Base-by-base conservation (phyloP, 1,284 basidiomycete species). In the Ganoderma boninense region DNA sequence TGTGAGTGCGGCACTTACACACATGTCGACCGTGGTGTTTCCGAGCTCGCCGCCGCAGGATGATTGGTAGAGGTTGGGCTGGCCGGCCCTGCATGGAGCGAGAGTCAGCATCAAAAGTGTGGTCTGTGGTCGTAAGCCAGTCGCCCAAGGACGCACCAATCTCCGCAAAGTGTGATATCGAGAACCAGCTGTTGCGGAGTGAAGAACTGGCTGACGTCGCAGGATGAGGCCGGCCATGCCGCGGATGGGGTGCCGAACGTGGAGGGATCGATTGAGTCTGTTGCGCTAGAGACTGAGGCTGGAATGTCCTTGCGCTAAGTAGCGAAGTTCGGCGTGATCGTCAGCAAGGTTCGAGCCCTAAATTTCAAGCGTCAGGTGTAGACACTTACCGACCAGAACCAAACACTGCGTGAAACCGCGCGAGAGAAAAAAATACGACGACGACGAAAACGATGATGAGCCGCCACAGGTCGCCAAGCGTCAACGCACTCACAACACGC, bases 191-290 rank as follows among this genome's bases (percentile, higher is more conserved):
- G 83, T 79, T 91, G 88, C 10, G 84, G 78, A 0, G 80, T 80
- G 76, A 92, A 92, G 79, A 82, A 88, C 29, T 85, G 72, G 26
- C 80, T 76, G 44, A 87, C 83, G 69, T 85, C 80, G 78, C 87
- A 89, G 0, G 82, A 79, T 0, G 82, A 78, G n/a, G 85, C 74
- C 0, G 84, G 81, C 78, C 87, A 92, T 54, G 83, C 82, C 0
- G 90, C 91, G 0, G 87, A 85, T 0, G 92, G 91, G 4, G 84
- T 80, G 4, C 90, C 91, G 82, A 90, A 89, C n/a, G 83, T 76
- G 3, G 83, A 82, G 2, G 88, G 82, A 74, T 90, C 87, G 56
- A 92, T 82, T 4, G 81, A 73, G 49, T 65, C 70, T 66, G 35
- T 82, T 78, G 20, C 74, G 57, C 68, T 68, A 2, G 74, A 65